Base-by-base conservation (phyloP, 805 yeast species). In the Metschnikowia reukaufii region DNA sequence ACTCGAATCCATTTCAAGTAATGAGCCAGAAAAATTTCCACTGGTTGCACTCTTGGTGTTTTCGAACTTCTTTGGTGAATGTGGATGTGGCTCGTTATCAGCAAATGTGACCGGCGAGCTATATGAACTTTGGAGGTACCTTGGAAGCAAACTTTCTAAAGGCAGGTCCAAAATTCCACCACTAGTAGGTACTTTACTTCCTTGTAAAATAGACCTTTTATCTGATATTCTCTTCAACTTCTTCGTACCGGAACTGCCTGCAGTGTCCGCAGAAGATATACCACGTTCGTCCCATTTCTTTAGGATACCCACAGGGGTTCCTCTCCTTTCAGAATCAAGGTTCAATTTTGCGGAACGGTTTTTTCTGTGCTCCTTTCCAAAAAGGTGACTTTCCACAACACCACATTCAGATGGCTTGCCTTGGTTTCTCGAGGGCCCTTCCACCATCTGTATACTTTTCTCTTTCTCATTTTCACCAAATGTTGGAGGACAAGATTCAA, bases 401-500 rank as follows among this genome's bases (percentile, higher is more conserved):
- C 16, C 7, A 10, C 27, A 18, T 15, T 36, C 32, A 5, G 40
- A 15, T 9, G n/a, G 6, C 20, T 37, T 25, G n/a, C 16, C 27
- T n/a, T 37, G 13, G 6, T 4, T 12, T 37, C 25, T 25, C 3
- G 19, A 15, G 6, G 40, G 20, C 10, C 12, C 32, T 23, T 18
- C 35, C 12, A 30, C 27, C 27, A 39, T 16, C 30, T 39, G 35
- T 17, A 17, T n/a, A 9, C 6, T 20, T 10, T 20, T 13, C 10
- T 9, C 15, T 34, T 30, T 17, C 16, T 30, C 36, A 15, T 29
- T 32, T n/a, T 36, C 48, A 16, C 44, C 29, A 21, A 40, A 13
- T 2, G 35, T 23, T 4, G 49, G 44, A 7, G 49, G 49, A 27
- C 49, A 46, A 7, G 49, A 46, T 36, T 46, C 49, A 17, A 41